phyloP scores from a whole-genome alignment of 345 rosid genomes.

The Salix caprea region DNA sequence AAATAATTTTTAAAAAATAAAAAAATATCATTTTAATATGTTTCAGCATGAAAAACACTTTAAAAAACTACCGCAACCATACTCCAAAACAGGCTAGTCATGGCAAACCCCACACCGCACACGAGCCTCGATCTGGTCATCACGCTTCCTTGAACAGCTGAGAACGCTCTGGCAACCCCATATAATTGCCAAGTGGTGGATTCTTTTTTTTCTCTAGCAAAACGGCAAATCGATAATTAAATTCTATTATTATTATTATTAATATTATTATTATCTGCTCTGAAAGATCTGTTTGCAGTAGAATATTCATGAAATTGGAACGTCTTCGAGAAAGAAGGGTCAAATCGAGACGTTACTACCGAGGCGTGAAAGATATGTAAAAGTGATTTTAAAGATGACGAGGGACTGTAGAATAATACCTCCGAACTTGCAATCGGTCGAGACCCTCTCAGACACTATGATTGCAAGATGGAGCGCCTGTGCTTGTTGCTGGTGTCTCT shows the following conservation, averaged over 20 bases:
- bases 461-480: slow-evolving; percentile 1
- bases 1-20: too few species aligned
- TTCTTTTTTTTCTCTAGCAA: neutral
- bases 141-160: too few species aligned
- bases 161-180: too few species aligned
- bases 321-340: neutral
- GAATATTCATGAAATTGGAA: neutral
- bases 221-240: neutral
- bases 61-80: too few species aligned
- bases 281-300: neutral
- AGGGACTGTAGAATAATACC: neutral
- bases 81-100: too few species aligned
- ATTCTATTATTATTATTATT: neutral
- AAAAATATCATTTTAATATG: too few species aligned
- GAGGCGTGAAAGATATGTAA: neutral
- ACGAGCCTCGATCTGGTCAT: too few species aligned
- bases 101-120: too few species aligned
- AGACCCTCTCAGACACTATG: neutral
- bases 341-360: neutral
- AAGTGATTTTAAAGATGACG: neutral
- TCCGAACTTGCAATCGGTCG: slow-evolving; percentile 2
- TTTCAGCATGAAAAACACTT: too few species aligned
- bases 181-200: neutral
- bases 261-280: neutral
- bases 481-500: neutral